Evolutionary conservation across 1,139 yeast genomes (phyloP), one percentile per base, ranked within the genome.

Genomic region (Candida sp.): DNA sequence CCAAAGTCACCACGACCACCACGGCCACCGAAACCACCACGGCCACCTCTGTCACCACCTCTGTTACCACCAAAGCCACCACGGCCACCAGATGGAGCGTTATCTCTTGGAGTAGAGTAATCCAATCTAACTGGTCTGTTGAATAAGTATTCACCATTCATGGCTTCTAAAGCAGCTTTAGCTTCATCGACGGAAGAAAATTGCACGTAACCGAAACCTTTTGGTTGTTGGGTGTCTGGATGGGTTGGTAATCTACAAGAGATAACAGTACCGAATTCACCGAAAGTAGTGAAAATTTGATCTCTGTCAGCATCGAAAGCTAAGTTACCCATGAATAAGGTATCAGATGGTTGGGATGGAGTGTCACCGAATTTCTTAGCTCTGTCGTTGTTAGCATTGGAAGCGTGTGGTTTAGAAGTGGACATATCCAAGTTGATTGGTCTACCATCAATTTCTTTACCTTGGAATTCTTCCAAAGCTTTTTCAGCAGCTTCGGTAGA

Each of bases 181-280:
- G 99, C 98, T 65, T 89, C 96, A 42, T 91, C 98, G 52, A 87
- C 75, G 45, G 84, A 77, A 36, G 86, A 76, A 66, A 81, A 91
- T 75, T 93, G 98, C 48, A 93, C 96, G 71, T 93, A 93, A 55
- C 98, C 99, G 74, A 93, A 93, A 55, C 99, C 99, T 81, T 93
- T 93, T 68, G 96, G 96, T 74, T 91, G 97, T 68, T 90, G 96
- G 54, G 98, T 90, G 70, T 91, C 98, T 63, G 97, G 98, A 73
- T 91, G 95, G 41, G 98, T 91, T 68, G 99, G 99, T 57, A 93
- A 76, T 77, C 99, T 84, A 59, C 91, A 91, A 49, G 95, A 87
- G 47, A 89, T 72, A 49, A 93, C 87, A 52, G 76, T 77, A 64
- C 97, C 98, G 68, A 79, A 77, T 60, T 79, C 81, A 55, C 86